A percentile compares a stretch with the other conserved stretches of the same genome.
phyloP scores from a whole-genome alignment of 805 yeast genomes.

The Suhomyces canberraensis region DNA sequence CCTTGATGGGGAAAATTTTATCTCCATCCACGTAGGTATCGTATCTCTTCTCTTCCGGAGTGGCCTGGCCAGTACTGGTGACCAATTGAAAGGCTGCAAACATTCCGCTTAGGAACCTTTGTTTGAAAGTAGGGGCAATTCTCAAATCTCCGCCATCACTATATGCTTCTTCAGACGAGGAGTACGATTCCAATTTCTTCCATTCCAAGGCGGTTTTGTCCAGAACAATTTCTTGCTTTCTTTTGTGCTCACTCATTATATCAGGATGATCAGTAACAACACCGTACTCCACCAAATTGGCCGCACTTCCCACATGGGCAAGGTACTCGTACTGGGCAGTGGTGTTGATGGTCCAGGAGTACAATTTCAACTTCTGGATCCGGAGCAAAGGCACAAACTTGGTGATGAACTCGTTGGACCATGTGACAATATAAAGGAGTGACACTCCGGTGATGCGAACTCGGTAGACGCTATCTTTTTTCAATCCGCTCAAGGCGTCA shows the following conservation, averaged over 20 bases:
- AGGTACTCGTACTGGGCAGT: constrained; percentile 35
- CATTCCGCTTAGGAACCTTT: constrained; percentile 12
- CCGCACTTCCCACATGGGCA: constrained; percentile 20
- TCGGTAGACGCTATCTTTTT: constrained; percentile 13
- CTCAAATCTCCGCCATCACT: constrained; percentile 6
- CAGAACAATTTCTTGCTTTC: constrained; percentile 4
- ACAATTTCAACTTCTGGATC: constrained; percentile 29
- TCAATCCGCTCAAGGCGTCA: constrained; percentile 16
- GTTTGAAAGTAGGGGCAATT: constrained; percentile 12
- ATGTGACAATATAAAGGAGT: constrained; percentile 34
- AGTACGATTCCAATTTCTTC: constrained; percentile 7
- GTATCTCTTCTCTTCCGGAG: constrained; percentile 17
- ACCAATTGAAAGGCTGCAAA: constrained; percentile 10
- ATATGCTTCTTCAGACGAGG: constrained; percentile 5
- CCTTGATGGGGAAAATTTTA: constrained; percentile 6
- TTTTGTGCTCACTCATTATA: constrained; percentile 21
- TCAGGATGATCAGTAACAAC: constrained; percentile 37
- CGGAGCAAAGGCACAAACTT: constrained; percentile 36
- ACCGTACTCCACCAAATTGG: constrained; percentile 30
- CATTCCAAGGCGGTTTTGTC: constrained; percentile 7
- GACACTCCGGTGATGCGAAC: constrained; percentile 36
- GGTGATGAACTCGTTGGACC: constrained; percentile 34
- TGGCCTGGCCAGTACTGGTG: constrained; percentile 10
- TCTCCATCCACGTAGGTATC: constrained; percentile 21
- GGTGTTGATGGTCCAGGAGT: constrained; percentile 40